phyloP scores from a whole-genome alignment of 768 basidiomycete genomes.

The Podaxis sp. region DNA sequence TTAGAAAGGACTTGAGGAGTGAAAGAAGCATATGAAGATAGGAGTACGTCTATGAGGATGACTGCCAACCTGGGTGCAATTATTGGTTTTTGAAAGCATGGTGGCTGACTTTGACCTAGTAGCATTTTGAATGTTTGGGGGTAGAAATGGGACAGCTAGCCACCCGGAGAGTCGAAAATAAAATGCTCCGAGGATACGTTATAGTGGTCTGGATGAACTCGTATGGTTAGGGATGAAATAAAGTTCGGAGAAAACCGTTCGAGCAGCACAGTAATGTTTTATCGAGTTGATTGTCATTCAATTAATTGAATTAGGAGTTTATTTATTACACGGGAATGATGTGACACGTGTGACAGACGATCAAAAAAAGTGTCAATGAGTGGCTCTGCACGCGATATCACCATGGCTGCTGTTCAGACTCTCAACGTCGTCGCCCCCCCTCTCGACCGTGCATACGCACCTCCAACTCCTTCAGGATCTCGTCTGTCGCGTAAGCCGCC shows the following conservation, averaged over 20 bases:
- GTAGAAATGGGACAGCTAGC: background rate
- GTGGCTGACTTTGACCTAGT: background rate
- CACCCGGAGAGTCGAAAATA: background rate
- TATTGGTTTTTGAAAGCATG: background rate
- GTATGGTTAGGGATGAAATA: background rate
- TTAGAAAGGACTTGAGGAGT: background rate
- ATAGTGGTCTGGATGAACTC: background rate
- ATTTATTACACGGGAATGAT: background rate
- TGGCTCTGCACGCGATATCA: background rate
- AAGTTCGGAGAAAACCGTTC: too few species aligned
- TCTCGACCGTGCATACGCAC: slow-evolving; percentile 25
- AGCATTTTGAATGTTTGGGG: background rate
- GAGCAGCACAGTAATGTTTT: too few species aligned
- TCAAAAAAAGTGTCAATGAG: background rate
- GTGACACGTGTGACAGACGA: background rate
- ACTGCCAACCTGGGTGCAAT: background rate
- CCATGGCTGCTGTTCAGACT: slow-evolving; percentile 22
- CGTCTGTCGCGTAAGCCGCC: slow-evolving; percentile 27
- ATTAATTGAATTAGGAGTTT: background rate
- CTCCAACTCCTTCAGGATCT: slow-evolving; percentile 26
- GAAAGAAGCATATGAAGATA: background rate
- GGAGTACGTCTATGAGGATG: background rate
- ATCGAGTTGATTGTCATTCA: too few species aligned
- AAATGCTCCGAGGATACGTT: background rate
- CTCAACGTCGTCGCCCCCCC: slow-evolving; percentile 25